These are phyloP conservation scores for Ceratocystis smalleyi DNA, from an alignment of 2,329 filamentous ascomycete genomes.

Conservation along the genomic window DNA sequence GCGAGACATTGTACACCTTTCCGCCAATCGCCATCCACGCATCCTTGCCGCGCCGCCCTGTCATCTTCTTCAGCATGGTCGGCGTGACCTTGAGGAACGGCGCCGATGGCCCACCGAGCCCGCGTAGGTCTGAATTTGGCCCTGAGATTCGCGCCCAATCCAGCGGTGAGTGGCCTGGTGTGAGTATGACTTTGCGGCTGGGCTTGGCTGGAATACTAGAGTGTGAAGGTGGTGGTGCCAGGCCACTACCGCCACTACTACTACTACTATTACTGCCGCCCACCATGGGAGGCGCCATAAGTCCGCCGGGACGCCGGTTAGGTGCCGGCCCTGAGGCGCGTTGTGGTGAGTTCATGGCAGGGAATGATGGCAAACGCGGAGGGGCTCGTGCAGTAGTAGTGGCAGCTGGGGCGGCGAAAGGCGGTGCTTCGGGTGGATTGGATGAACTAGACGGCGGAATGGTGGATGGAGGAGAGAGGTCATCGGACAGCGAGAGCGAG, in stretches of 20 bases:
- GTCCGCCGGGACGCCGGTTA: constrained; percentile 23
- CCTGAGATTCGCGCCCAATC: constrained; percentile 79
- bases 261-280: constrained; percentile 16
- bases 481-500: constrained; percentile 31
- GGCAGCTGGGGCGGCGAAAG: constrained; percentile 20
- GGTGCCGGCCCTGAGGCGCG: constrained; percentile 28
- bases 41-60: constrained; percentile 67
- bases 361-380: constrained; percentile 31
- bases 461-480: constrained; percentile 20
- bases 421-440: background rate
- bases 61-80: constrained; percentile 59
- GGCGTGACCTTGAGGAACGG: constrained; percentile 64
- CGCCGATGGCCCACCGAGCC: constrained; percentile 32
- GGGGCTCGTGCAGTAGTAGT: constrained; percentile 20
- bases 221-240: constrained; percentile 42
- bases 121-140: constrained; percentile 52
- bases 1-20: constrained; percentile 84
- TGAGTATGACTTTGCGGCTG: constrained; percentile 58
- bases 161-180: constrained; percentile 84
- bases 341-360: constrained; percentile 37
- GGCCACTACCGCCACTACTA: constrained; percentile 21
- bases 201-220: constrained; percentile 37
- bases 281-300: background rate
- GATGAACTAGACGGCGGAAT: constrained; percentile 11
- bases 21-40: constrained; percentile 85